A percentile compares a stretch with the other conserved stretches of the same genome.
Conservation (phyloP, 768 basidiomycete genomes). For the Lentinula edodes region DNA sequence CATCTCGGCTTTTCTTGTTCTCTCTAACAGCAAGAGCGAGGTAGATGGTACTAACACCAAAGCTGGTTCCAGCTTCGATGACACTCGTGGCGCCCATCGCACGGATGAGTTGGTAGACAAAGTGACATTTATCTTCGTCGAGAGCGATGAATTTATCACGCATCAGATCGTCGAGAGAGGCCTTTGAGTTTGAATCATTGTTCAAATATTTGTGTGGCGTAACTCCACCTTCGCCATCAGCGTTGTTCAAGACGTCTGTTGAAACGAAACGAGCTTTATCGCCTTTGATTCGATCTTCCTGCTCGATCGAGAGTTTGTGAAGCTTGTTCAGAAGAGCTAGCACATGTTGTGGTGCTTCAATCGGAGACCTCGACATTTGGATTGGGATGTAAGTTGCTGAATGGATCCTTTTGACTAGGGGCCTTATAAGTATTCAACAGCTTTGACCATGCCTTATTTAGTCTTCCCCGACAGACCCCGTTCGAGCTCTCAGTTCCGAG, state of each 20-base stretch:
- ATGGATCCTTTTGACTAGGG: background rate
- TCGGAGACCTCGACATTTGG: background rate
- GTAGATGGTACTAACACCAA: slow-evolving; percentile 7
- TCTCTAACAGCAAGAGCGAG: slow-evolving; percentile 5
- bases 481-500: background rate
- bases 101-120: slow-evolving; percentile 6
- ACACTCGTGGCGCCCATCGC: slow-evolving; percentile 8
- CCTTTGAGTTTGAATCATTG: background rate
- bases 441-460: background rate
- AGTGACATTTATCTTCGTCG: slow-evolving; percentile 9
- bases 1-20: background rate
- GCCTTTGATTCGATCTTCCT: background rate
- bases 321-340: background rate
- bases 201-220: background rate
- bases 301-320: background rate
- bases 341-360: background rate
- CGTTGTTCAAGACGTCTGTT: background rate
- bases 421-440: background rate
- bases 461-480: background rate
- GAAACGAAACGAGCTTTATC: background rate
- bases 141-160: slow-evolving; percentile 8
- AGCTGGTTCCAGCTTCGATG: slow-evolving; percentile 8
- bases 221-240: background rate
- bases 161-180: background rate
- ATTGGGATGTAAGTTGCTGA: background rate